Base-by-base conservation (phyloP, 495 filamentous ascomycete species). In the Lepidopterella palustris region DNA sequence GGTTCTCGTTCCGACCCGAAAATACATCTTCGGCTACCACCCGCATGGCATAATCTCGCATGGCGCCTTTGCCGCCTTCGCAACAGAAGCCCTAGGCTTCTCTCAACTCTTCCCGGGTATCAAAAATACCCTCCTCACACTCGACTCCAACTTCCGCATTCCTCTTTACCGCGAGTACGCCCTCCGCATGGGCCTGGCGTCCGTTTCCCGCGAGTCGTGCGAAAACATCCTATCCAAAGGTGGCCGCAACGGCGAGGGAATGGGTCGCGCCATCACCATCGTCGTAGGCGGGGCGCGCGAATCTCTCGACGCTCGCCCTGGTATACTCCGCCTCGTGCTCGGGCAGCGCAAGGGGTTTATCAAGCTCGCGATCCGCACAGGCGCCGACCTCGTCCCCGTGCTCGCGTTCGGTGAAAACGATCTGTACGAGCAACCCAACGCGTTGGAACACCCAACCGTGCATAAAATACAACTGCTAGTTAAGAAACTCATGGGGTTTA, bases 1-100 rank as follows among this genome's bases (percentile, higher is more conserved):
- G 63, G 74, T 87, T 51, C 83, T 98, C 2, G 82, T 88, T 13
- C 79, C 90, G 0, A 88, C 86, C 2, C 81, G 90, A 58, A 97
- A 97, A 74, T 98, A 97, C 75, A 92, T 98, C 64, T 95, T 98
- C 69, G 93, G 95, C 42, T 97, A 97, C 71, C 93, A 97, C 68
- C 92, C 92, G 0, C 92, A 97, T 71, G 93, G 93, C 40, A 97
- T 98, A 72, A 96, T 98, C 66, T 90, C 87, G 13, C 89, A 96
- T 68, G 93, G 93, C 35, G 93, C 95, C 0, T 97, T 93, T 73
- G 89, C 87, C 3, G 87, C 92, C 15, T 97, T 98, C 63, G 88
- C 79, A 27, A 97, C 95, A 5, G 93, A 97, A 64, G 88, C 89
- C 0, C 78, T 95, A 4, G 90, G 93, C 2, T 98, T 97, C 72